These are phyloP conservation scores for Candida sonorensis DNA, from an alignment of 805 yeast species.

Conservation along the genomic window DNA sequence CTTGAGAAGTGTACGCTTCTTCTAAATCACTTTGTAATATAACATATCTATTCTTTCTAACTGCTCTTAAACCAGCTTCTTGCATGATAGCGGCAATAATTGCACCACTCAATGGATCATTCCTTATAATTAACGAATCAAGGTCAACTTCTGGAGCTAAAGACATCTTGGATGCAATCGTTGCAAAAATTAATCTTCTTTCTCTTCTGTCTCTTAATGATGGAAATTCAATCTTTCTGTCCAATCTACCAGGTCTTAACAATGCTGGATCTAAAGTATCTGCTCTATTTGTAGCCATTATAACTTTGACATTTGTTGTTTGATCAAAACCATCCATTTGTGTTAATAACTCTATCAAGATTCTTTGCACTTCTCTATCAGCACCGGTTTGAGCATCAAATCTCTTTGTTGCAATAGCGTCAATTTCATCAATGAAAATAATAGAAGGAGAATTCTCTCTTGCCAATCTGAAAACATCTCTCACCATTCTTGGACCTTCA, in stretches of 20 bases:
- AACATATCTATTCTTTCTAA: constrained; percentile 95
- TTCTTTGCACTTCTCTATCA: constrained; percentile 98
- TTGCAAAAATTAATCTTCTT: constrained; percentile 90
- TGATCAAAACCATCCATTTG: constrained; percentile 99
- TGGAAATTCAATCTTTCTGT: constrained; percentile 97
- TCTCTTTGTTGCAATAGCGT: constrained; percentile 98
- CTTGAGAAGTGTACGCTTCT: constrained; percentile 96
- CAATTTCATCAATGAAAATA: constrained; percentile 96
- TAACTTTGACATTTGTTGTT: constrained; percentile 88
- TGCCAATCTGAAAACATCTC: constrained; percentile 96
- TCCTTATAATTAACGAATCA: constrained; percentile 89
- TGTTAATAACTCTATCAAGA: constrained; percentile 86
- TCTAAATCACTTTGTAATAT: constrained; percentile 93
- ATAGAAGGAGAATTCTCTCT: constrained; percentile 96
- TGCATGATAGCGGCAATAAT: constrained; percentile 99
- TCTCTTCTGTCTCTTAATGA: constrained; percentile 95
- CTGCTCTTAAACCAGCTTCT: constrained; percentile 98
- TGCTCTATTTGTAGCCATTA: constrained; percentile 99
- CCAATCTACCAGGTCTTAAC: constrained; percentile 96
- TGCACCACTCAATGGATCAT: constrained; percentile 96
- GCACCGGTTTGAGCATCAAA: constrained; percentile 99
- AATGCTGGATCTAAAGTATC: constrained; percentile 98
- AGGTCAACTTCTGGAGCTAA: constrained; percentile 96
- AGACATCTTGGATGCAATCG: constrained; percentile 96
- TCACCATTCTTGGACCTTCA: constrained; percentile 99